These are phyloP conservation scores for Cucumis hystrix DNA, from an alignment of 306 rosid species.

Conservation along the genomic window DNA sequence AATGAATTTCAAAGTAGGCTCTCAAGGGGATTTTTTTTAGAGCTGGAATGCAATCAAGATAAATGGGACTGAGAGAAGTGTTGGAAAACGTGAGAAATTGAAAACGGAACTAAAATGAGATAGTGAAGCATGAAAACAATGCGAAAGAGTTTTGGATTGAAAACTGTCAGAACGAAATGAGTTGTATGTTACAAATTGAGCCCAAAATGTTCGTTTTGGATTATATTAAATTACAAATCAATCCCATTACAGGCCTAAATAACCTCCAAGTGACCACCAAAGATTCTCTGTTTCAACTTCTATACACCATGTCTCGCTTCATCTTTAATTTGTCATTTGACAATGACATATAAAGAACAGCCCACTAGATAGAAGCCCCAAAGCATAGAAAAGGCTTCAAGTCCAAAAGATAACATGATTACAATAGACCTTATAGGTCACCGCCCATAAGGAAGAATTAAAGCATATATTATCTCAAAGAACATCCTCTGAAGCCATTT, in stretches of 20 bases:
- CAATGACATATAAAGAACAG: neutral
- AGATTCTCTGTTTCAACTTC: neutral
- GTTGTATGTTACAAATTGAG: too few relatives aligned
- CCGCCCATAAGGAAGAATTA: neutral
- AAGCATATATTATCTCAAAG: neutral
- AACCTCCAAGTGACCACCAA: neutral
- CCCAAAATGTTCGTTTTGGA: too few relatives aligned
- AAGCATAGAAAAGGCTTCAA: neutral
- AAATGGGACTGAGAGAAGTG: too few relatives aligned
- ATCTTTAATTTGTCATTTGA: neutral
- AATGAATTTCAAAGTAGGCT: neutral
- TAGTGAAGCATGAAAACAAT: too few relatives aligned
- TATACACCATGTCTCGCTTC: neutral
- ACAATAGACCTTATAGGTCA: neutral
- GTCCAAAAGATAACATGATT: neutral
- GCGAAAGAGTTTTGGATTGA: too few relatives aligned
- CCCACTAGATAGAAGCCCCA: neutral
- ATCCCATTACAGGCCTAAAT: too few relatives aligned
- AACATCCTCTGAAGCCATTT: neutral
- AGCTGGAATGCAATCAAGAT: too few relatives aligned
- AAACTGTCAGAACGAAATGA: too few relatives aligned
- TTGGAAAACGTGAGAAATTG: too few relatives aligned
- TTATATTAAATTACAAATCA: too few relatives aligned
- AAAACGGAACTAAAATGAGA: too few relatives aligned
- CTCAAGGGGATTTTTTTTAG: neutral